phyloP scores from a whole-genome alignment of 2,329 filamentous ascomycete genomes.

The Paracorniculantispora psalliotae region DNA sequence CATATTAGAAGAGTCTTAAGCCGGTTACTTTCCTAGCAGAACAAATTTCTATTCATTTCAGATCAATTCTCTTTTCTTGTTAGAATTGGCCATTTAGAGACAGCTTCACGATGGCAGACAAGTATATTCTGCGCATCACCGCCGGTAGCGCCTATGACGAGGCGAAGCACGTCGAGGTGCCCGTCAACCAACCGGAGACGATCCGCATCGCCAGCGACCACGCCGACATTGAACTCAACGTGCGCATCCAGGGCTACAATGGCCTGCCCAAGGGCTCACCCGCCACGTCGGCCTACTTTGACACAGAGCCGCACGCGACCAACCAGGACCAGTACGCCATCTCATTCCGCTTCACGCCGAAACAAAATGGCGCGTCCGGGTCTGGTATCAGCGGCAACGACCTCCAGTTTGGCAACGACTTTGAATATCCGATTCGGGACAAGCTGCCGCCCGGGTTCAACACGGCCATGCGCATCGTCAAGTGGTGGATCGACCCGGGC shows the following conservation, averaged over 20 bases:
- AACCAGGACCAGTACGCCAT: constrained; percentile 80
- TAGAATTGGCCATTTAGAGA: background rate
- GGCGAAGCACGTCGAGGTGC: constrained; percentile 65
- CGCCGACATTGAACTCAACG: constrained; percentile 63
- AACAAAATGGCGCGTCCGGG: constrained; percentile 28
- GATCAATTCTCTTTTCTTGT: background rate
- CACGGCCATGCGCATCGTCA: constrained; percentile 78
- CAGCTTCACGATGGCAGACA: constrained; percentile 52
- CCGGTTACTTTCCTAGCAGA: background rate
- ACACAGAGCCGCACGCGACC: constrained; percentile 58
- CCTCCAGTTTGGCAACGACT: constrained; percentile 92
- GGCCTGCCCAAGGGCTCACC: constrained; percentile 72
- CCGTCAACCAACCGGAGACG: constrained; percentile 65
- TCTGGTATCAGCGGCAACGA: constrained; percentile 61
- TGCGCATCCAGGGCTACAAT: constrained; percentile 63
- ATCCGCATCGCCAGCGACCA: constrained; percentile 58
- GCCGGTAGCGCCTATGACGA: constrained; percentile 73
- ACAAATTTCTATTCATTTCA: too few relatives aligned
- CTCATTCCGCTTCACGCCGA: constrained; percentile 72
- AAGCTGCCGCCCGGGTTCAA: constrained; percentile 80
- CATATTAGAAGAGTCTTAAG: background rate
- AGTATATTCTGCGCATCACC: constrained; percentile 77
- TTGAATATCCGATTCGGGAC: constrained; percentile 84
- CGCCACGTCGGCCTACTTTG: constrained; percentile 71
- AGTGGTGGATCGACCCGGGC: constrained; percentile 87